Conservation (phyloP, 176 grass and related monocot species). For the Eragrostis nindensis region DNA sequence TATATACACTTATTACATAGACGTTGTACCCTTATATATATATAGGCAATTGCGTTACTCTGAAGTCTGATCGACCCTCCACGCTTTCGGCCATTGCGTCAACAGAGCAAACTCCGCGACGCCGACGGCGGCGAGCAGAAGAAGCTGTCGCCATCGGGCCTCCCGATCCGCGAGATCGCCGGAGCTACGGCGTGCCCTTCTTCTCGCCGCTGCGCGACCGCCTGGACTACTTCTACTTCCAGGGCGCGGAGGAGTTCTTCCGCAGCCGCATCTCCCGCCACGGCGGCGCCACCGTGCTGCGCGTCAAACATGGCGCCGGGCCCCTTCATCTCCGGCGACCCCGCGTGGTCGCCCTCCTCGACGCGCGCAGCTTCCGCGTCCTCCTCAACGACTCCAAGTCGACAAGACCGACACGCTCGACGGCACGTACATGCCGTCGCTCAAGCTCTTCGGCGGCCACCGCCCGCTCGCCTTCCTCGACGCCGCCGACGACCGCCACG, state of each 20-base stretch:
- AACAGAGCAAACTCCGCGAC: neutral
- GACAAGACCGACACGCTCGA: constrained; percentile 75
- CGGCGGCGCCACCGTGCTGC: constrained; percentile 74
- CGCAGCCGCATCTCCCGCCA: constrained; percentile 56
- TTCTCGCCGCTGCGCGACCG: constrained; percentile 59
- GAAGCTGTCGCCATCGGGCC: constrained; percentile 49
- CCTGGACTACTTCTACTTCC: constrained; percentile 79
- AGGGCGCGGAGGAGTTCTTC: constrained; percentile 70
- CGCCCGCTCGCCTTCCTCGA: constrained; percentile 70
- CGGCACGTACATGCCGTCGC: constrained; percentile 69
- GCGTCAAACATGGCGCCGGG: constrained; percentile 69
- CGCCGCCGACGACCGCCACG: constrained; percentile 58
- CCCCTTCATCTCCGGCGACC: constrained; percentile 48
- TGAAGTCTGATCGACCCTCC: no score
- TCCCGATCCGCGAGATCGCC: constrained; percentile 52
- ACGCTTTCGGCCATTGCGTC: constrained; percentile 12
- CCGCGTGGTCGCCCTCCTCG: constrained; percentile 73
- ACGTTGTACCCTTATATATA: no score
- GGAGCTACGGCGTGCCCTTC: constrained; percentile 65
- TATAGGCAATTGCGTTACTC: no score
- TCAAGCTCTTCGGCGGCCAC: constrained; percentile 60
- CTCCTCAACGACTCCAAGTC: constrained; percentile 63
- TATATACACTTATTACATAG: no score
- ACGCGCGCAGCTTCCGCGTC: constrained; percentile 70
- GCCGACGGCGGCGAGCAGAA: neutral